Percentiles rank a stretch among this genome's conserved stretches.
Conservation (phyloP, 202 grass and related monocot genomes). For the Cymbopogon flexuosus region DNA sequence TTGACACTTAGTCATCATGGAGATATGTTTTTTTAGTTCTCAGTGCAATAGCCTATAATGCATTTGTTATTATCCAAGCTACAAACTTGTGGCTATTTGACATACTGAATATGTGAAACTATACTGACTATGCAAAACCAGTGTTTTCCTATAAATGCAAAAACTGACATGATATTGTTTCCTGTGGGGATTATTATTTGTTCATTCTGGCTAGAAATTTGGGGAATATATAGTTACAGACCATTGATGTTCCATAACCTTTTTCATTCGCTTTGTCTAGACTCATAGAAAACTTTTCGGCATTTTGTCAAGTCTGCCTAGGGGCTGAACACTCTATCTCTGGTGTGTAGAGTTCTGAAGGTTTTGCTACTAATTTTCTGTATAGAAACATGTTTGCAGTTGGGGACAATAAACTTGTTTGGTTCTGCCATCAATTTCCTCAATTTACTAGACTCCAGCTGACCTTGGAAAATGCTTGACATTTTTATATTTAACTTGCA, state of each 20-base stretch:
- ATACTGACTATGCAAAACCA: neutral
- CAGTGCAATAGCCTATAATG: neutral
- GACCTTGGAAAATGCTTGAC: neutral
- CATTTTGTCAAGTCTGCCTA: neutral
- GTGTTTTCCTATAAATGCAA: constrained; percentile 3
- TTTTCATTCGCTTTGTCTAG: neutral
- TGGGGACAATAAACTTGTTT: neutral
- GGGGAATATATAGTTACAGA: neutral
- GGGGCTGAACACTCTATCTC: neutral
- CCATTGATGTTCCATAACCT: neutral
- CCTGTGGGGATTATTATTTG: constrained; percentile 7
- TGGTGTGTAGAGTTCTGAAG: neutral
- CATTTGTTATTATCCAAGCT: neutral
- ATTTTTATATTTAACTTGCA: neutral
- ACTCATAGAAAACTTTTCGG: neutral
- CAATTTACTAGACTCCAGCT: constrained; percentile 3
- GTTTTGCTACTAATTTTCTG: constrained; percentile 20
- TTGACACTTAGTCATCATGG: neutral
- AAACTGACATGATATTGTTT: neutral
- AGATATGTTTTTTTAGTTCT: constrained; percentile 18
- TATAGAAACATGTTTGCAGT: neutral
- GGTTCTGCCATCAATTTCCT: neutral
- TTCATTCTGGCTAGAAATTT: neutral
- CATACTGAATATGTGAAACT: neutral
- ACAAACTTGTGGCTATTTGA: neutral